Conservation (phyloP, 1,139 yeast genomes). For the Pichia sp. region DNA sequence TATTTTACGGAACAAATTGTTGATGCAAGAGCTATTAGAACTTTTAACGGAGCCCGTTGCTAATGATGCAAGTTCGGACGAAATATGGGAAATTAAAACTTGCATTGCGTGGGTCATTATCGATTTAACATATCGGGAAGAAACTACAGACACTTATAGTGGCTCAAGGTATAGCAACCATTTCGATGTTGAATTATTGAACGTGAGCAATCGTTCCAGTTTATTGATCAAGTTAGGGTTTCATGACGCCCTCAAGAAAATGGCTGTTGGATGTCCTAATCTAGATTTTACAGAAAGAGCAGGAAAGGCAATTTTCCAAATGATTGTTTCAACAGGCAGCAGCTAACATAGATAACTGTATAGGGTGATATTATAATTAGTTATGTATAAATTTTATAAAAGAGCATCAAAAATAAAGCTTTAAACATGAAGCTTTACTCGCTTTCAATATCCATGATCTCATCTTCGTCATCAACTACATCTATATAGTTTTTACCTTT, state of each 20-base stretch:
- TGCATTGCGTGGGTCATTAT: slow-evolving; percentile 58
- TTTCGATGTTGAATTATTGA: slow-evolving; percentile 11
- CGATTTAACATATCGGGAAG: slow-evolving; percentile 39
- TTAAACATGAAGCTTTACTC: slow-evolving; percentile 29
- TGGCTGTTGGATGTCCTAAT: slow-evolving; percentile 32
- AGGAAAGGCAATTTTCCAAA: slow-evolving; percentile 40
- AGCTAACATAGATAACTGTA: background rate
- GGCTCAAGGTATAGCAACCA: slow-evolving; percentile 10
- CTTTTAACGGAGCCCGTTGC: slow-evolving; percentile 31
- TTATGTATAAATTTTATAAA: background rate
- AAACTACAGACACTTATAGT: slow-evolving; percentile 20
- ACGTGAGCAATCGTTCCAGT: slow-evolving; percentile 26
- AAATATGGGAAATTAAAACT: slow-evolving; percentile 42
- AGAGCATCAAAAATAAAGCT: background rate
- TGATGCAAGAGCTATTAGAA: slow-evolving; percentile 37
- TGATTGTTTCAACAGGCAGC: slow-evolving; percentile 19
- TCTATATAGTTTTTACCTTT: slow-evolving; percentile 22
- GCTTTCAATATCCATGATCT: slow-evolving; percentile 56
- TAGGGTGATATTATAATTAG: background rate
- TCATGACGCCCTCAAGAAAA: slow-evolving; percentile 33
- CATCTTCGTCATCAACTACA: slow-evolving; percentile 57
- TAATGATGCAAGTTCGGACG: slow-evolving; percentile 31
- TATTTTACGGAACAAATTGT: slow-evolving; percentile 38
- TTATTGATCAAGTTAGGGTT: slow-evolving; percentile 39
- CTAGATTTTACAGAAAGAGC: slow-evolving; percentile 48